Conservation (phyloP, 2,329 filamentous ascomycete genomes). For the Gliomastix tumulicola region DNA sequence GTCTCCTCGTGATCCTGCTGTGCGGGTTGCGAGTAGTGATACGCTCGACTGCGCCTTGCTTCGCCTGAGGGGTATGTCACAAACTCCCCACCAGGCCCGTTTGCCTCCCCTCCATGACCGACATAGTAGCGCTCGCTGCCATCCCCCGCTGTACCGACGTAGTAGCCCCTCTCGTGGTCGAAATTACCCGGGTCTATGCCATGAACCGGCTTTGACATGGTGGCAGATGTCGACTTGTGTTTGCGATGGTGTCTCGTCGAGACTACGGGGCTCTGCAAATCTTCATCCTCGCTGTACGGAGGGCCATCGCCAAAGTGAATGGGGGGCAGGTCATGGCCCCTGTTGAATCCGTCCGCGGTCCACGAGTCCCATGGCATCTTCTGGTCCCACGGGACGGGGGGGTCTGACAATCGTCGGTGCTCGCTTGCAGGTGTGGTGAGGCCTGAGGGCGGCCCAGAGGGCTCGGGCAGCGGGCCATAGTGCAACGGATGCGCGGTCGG, state of each 20-base stretch:
- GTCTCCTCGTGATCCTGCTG: constrained; percentile 42
- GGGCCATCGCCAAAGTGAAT: constrained; percentile 84
- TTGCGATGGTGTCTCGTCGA: constrained; percentile 81
- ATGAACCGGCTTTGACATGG: constrained; percentile 15
- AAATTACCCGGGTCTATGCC: constrained; percentile 40
- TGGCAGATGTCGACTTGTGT: constrained; percentile 63
- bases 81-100: constrained; percentile 72
- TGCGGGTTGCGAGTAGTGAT: constrained; percentile 30
- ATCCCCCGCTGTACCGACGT: constrained; percentile 60
- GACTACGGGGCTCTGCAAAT: constrained; percentile 85
- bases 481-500: constrained; percentile 76
- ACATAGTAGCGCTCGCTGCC: constrained; percentile 71
- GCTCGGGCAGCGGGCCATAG: constrained; percentile 82
- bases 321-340: constrained; percentile 66
- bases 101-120: constrained; percentile 60
- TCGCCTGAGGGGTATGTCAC: constrained; percentile 69
- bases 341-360: constrained; percentile 46
- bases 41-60: constrained; percentile 47
- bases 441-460: constrained; percentile 63
- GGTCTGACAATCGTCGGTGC: constrained; percentile 73
- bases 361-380: constrained; percentile 55
- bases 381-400: constrained; percentile 68
- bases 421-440: constrained; percentile 83
- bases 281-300: constrained; percentile 92
- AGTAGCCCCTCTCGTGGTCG: constrained; percentile 58